Evolutionary conservation across 768 basidiomycete species (phyloP), one percentile per base, ranked within the genome.

Genomic region (Paxillus rubicundulus): DNA sequence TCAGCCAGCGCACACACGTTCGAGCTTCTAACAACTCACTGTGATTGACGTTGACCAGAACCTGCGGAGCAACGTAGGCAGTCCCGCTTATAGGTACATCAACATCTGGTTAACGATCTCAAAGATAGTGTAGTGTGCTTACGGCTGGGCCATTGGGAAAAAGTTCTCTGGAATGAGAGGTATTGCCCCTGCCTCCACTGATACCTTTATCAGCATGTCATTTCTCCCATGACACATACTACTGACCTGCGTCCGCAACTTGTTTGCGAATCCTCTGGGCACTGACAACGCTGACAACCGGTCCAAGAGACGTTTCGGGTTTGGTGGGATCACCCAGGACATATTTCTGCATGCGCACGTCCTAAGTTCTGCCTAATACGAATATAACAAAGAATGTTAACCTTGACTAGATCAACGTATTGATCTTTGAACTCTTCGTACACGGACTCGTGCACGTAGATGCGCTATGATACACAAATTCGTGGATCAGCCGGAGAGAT

Each of bases 11-110:
- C 7, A 52, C 18, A 32, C 44, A 7, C 12, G 30, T 45, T 17
- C 40, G 53, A 20, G 38, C 24, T n/a, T n/a, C 6, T 5, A 32
- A 43, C 18, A 30, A 79, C 90, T 64, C 61, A 92, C 91, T 70
- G 67, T 98, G 96, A 62, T 93, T 70, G 10, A 99, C 97, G 56
- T 97, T 78, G 30, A 94, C 77, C 33, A 98, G 72, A 3, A 98
- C 92, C 66, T 94, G 91, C 0, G 97, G 97, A 0, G 86, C 91
- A 45, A 99, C 91, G 59, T 86, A 93, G 1, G 94, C 79, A 1
- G 89, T 89, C 2, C 86, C 91, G 36, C 88, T 92, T 54, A 14
- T 45, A 2, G 33, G 14, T 54, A 14, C 17, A 9, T 56, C 2
- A 48, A 60, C 45, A 16, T 52, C 41, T 20, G 7, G 3, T 8